Percentiles rank a stretch among this genome's conserved stretches.
Evolutionary conservation across 495 filamentous ascomycete genomes (phyloP).

Genomic region (Hypoxylon fragiforme): DNA sequence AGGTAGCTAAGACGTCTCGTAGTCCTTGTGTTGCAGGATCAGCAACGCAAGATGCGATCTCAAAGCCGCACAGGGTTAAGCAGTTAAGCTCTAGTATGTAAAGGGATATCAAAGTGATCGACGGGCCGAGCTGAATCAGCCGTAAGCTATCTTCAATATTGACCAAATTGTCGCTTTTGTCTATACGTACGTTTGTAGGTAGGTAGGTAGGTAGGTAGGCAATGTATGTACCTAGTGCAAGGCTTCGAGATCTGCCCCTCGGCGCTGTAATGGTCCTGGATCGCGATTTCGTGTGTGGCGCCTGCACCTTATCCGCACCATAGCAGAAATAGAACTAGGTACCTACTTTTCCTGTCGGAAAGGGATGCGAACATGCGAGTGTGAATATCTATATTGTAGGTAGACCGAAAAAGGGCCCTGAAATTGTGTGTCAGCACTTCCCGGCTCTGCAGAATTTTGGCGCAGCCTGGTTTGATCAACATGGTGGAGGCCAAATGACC

Average conservation of each 20-base stretch:
- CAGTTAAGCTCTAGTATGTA: slow-evolving; percentile 3
- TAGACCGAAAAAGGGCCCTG: slow-evolving; percentile 25
- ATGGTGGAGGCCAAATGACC: slow-evolving; percentile 28
- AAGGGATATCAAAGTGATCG: slow-evolving; percentile 11
- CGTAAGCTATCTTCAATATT: slow-evolving; percentile 11
- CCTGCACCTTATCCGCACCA: slow-evolving; percentile 40
- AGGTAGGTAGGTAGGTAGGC: no score
- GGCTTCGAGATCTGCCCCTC: slow-evolving; percentile 29
- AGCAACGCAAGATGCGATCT: slow-evolving; percentile 2
- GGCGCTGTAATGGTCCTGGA: slow-evolving; percentile 27
- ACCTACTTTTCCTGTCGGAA: slow-evolving; percentile 39
- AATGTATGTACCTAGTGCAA: background rate
- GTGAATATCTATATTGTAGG: slow-evolving; percentile 30
- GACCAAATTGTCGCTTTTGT: slow-evolving; percentile 12
- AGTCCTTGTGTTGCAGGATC: no score
- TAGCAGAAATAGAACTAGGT: slow-evolving; percentile 28
- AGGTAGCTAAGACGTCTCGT: background rate
- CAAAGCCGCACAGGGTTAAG: slow-evolving; percentile 1
- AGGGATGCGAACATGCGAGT: slow-evolving; percentile 38
- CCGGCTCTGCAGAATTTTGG: slow-evolving; percentile 22
- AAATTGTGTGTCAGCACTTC: slow-evolving; percentile 35
- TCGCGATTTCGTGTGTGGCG: slow-evolving; percentile 38
- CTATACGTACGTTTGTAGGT: background rate
- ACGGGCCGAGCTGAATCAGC: slow-evolving; percentile 15
- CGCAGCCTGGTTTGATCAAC: slow-evolving; percentile 31